Evolutionary conservation across 2,329 filamentous ascomycete genomes (phyloP), one percentile per base, ranked within the genome.

Genomic region (Colletotrichum agaves): DNA sequence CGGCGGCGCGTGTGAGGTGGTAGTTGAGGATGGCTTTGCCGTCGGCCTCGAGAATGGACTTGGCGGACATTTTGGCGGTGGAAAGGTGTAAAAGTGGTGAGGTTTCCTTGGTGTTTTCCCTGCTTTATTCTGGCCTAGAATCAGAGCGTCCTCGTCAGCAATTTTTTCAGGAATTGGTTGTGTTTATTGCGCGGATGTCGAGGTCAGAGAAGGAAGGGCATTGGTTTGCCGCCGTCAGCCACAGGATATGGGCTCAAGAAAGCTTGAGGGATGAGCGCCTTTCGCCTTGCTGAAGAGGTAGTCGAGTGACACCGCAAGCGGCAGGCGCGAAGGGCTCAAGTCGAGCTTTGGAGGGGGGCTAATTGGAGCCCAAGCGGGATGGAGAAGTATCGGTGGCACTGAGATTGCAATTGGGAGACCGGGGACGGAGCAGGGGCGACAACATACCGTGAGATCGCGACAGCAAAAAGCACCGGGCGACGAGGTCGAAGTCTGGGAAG

Each of bases 11-110:
- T 76, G 96, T 98, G 84, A 99, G 94, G 88, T 98, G 96, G 89
- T 98, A 99, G 92, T 98, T 98, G 89, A 99, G 89, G 87, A 99
- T 98, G 89, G 96, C 96, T 92, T 99, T 99, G 90, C 96, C 96
- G 87, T 99, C 96, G 88, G 95, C 95, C 88, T 99, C 96, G 88
- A 92, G 85, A 80, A 99, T 98, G 74, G 95, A 92, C 87, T 99
- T 99, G 83, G 96, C 81, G 74, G 81, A 83, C 81, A 83, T 83
- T 75, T 69, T 79, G 76, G 72, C 60, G 60, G 49, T 67, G 35
- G 55, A 17, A n/a, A 61, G 66, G 63, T 58, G 17, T 61, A 47
- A 44, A 53, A 46, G n/a, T 57, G 39, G 43, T 47, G 44, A 47
- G 53, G 43, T 66, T 69, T 67, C 62, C 56, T 65, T 61, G 39